A percentile compares a stretch with the other conserved stretches of the same genome.
These are phyloP conservation scores for Ceratocystis harringtonii DNA, from an alignment of 2,329 filamentous ascomycete species.

Conservation along the genomic window DNA sequence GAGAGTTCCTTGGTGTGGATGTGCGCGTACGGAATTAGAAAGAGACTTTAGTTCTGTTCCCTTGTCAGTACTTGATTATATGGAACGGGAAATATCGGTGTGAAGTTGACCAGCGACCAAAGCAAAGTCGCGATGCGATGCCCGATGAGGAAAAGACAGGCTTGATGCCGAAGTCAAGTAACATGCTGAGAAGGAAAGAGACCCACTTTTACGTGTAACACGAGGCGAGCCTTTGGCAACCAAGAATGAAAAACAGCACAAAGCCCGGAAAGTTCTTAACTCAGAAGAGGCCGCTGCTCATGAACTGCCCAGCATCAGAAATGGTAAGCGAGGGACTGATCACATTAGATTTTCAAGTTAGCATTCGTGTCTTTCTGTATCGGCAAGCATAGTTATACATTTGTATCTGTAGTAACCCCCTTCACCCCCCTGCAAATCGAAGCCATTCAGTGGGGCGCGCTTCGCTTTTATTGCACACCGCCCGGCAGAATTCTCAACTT, in stretches of 20 bases:
- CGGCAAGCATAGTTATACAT: too few species aligned
- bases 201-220: slow-evolving; percentile 1
- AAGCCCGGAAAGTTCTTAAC: too few species aligned
- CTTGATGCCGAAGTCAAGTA: not conserved
- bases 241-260: not conserved
- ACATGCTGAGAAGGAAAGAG: not conserved
- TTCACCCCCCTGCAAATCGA: not conserved
- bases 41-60: not conserved
- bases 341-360: too few species aligned
- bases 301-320: too few species aligned
- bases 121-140: not conserved
- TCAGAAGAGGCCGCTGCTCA: too few species aligned
- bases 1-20: not conserved
- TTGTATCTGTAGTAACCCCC: not conserved
- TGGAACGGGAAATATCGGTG: not conserved
- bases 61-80: not conserved
- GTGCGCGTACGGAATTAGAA: not conserved
- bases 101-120: not conserved
- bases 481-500: slow-evolving; percentile 26
- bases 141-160: not conserved
- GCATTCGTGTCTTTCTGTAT: too few species aligned
- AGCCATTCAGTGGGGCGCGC: slow-evolving; percentile 7
- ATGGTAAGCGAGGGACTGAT: too few species aligned
- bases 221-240: not conserved
- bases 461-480: slow-evolving; percentile 11